Base-by-base conservation (phyloP, 2,329 filamentous ascomycete genomes). In the Cercospora sp. region DNA sequence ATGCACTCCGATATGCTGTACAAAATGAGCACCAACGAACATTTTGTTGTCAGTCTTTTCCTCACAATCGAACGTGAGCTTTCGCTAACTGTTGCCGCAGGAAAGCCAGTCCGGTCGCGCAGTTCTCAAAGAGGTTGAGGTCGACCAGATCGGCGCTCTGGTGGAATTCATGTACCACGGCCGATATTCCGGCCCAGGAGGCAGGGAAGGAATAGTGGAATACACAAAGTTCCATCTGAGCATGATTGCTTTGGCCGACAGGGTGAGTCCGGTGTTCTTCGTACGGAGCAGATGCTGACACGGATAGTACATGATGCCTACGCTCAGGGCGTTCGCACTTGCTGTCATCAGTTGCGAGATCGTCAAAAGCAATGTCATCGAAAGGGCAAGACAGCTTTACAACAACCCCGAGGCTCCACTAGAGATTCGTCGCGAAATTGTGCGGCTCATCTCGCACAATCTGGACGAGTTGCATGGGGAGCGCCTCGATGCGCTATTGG, bases 1-100 rank as follows among this genome's bases (percentile, higher is more conserved):
- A 24, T 60, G 32, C 37, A 32, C 21, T 65, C 63, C 4, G 21
- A 57, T 12, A 13, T 66, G 28, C 40, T 66, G 0, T 61, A 55
- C n/a, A 62, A 43, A 16, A 61, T 61, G 58, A 57, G 65, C 49
- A 66, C 18, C 34, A 13, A 24, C 3, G 45, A 53, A 13, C 5
- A 9, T 6, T 63, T 66, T 18, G 32, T 55, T 1, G 65, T 63
- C 26, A 53, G 28, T 32, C 21, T 43, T 30, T 18, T 21, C 26
- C 43, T 49, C 43, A 21, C n/a, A 28, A 10, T 63, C 10, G 16
- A 63, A 28, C 6, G 21, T 24, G 26, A 51, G 10, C 37, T 30
- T 43, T n/a, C 16, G 16, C 60, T 53, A 24, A 55, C 30, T 24
- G 32, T 1, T 34, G 7, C n/a, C 34, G 6, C 49, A 57, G 49